Conservation (phyloP, 2,329 filamentous ascomycete species). For the Penicillium sp. region DNA sequence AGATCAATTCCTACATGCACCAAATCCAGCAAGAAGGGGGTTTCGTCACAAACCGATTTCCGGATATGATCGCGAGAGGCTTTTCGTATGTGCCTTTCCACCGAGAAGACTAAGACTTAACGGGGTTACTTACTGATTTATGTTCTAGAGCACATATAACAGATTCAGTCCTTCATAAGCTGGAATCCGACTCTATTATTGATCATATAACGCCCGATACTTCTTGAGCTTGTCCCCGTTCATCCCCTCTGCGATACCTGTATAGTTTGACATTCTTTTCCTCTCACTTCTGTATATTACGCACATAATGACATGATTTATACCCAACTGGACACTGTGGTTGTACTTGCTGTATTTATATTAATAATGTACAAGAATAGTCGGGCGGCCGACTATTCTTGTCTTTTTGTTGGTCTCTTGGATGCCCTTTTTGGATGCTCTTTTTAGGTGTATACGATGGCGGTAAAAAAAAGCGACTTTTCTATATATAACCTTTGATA, state of each 20-base stretch:
- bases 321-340: background rate
- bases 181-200: background rate
- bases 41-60: constrained; percentile 1
- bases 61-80: constrained; percentile 4
- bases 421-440: too few relatives aligned
- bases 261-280: background rate
- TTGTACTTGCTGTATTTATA: background rate
- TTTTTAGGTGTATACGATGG: too few relatives aligned
- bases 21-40: constrained; percentile 1
- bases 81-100: background rate
- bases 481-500: too few relatives aligned
- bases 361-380: too few relatives aligned
- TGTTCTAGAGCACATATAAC: background rate
- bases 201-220: background rate
- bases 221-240: too few relatives aligned
- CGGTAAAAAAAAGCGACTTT: too few relatives aligned
- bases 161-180: background rate
- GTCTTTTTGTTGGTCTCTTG: too few relatives aligned
- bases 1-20: constrained; percentile 3
- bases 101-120: too few relatives aligned
- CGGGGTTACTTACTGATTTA: background rate
- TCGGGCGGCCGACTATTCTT: too few relatives aligned
- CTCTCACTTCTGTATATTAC: background rate
- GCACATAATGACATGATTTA: background rate
- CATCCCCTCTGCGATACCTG: background rate